A percentile compares a stretch with the other conserved stretches of the same genome.
phyloP scores from a whole-genome alignment of 2,329 filamentous ascomycete species.

The Fusarium papillatum region DNA sequence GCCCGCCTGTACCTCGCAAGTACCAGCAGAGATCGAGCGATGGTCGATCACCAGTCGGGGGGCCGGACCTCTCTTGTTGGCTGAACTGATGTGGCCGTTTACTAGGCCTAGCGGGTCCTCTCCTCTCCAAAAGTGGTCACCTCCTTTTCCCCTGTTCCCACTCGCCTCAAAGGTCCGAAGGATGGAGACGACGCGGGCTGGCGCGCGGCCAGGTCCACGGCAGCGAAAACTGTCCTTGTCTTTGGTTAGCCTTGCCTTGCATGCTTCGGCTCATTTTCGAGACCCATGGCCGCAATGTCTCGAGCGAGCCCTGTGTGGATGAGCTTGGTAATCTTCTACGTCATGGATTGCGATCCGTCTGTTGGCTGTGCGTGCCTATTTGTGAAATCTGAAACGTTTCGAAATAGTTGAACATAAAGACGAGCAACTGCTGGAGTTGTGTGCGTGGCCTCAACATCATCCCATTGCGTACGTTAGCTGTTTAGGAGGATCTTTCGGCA shows the following conservation, averaged over 20 bases:
- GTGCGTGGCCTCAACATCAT: neutral
- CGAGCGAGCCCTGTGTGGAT: neutral
- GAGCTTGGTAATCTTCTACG: neutral
- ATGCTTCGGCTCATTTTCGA: constrained; percentile 13
- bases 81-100: constrained; percentile 9
- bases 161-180: constrained; percentile 14
- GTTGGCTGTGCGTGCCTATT: neutral
- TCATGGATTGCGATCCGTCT: constrained; percentile 11
- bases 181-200: constrained; percentile 12
- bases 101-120: neutral
- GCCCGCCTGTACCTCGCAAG: constrained; percentile 8
- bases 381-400: constrained; percentile 25
- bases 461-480: neutral
- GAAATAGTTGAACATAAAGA: neutral
- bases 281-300: neutral
- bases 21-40: constrained; percentile 21
- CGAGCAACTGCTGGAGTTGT: neutral
- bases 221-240: neutral
- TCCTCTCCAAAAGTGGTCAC: constrained; percentile 25
- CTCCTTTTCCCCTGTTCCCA: constrained; percentile 36
- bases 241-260: neutral
- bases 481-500: constrained; percentile 1
- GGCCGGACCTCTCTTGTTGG: constrained; percentile 1
- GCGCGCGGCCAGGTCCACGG: neutral
- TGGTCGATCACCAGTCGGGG: constrained; percentile 18